Percentiles rank a stretch among this genome's conserved stretches.
These are phyloP conservation scores for Calycina herbarum DNA, from an alignment of 2,329 filamentous ascomycete genomes.

Conservation along the genomic window DNA sequence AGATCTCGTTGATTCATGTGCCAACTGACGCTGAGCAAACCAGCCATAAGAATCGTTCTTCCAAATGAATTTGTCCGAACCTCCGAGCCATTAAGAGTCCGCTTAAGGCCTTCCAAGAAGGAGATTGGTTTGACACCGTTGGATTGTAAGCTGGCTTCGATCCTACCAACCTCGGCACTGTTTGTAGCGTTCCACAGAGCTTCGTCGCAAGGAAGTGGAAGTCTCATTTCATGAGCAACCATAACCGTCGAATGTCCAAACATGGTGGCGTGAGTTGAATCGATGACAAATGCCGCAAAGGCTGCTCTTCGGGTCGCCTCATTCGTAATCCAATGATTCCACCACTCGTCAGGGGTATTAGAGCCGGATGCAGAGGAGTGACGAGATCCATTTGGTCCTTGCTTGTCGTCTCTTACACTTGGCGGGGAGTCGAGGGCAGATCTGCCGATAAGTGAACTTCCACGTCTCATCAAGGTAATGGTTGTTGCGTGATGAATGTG, in stretches of 20 bases:
- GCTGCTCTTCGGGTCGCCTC: constrained; percentile 88
- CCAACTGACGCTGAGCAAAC: constrained; percentile 90
- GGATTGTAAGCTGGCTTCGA: constrained; percentile 76
- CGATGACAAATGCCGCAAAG: constrained; percentile 91
- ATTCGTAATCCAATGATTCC: constrained; percentile 94
- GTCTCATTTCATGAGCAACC: constrained; percentile 92
- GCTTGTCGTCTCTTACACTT: constrained; percentile 53
- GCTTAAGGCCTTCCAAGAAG: constrained; percentile 89
- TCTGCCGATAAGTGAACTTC: constrained; percentile 84
- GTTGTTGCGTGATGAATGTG: constrained; percentile 97
- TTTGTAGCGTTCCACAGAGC: constrained; percentile 88
- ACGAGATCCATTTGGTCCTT: constrained; percentile 52
- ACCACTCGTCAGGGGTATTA: constrained; percentile 83
- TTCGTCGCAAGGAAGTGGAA: constrained; percentile 91
- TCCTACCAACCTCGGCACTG: constrained; percentile 79
- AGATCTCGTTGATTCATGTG: constrained; percentile 97
- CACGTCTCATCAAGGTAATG: constrained; percentile 90
- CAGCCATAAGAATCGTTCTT: constrained; percentile 90
- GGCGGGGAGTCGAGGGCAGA: constrained; percentile 83
- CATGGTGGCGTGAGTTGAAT: constrained; percentile 96
- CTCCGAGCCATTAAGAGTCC: constrained; percentile 79
- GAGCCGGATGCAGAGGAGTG: constrained; percentile 63
- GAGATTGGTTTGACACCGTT: constrained; percentile 82
- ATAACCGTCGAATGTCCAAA: constrained; percentile 96
- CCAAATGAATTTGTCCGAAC: constrained; percentile 94